Base-by-base conservation (phyloP, 73 alveolate genomes). In the Tetrahymena elliotti region DNA sequence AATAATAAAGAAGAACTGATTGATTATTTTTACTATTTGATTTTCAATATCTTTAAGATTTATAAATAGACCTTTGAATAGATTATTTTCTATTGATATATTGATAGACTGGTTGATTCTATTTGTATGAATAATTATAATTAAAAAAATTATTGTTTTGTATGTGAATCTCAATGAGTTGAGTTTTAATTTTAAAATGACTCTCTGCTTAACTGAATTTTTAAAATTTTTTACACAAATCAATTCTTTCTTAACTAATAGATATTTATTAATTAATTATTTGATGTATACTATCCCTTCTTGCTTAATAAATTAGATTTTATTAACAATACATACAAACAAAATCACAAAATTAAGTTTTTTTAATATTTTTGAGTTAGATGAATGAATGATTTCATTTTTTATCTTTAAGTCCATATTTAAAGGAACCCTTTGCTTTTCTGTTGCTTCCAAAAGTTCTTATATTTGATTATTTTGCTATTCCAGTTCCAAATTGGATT, bases 391-490 rank as follows among this genome's bases (percentile, higher is more conserved):
- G 15, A 8, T 7, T 47, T 68, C 88, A 68, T 68, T 68, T 68
- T 92, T 88, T 37, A 20, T 94, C 68, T 39, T 92, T 92, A 15
- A 92, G 35, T 93, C 84, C 95, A 68, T 94, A 95, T 52, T 97
- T 93, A 40, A 97, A 97, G 47, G 97, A 96, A 0, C 99, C 99
- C 54, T 97, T 97, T 15, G 99, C 99, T 96, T 96, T 97, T 39
- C 98, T 93, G 93, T 97, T 97, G n/a, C 97, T 94, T 6, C 99
- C 99, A 94, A 97, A 97, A 27, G 96, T 96, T 93, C 96, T 47
- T 35, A 93, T 95, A 84, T 97, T 97, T 15, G 99, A 95, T 83
- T 93, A 27, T 52, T 97, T 97, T 0, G 99, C 99, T 83, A 97
- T 96, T 94, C 93, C 96, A 10, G 98, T 97, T 22, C 98, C 98